Evolutionary conservation across 2,329 filamentous ascomycete species (phyloP), one percentile per base, ranked within the genome.

Genomic region (Huntiella moniliformis): DNA sequence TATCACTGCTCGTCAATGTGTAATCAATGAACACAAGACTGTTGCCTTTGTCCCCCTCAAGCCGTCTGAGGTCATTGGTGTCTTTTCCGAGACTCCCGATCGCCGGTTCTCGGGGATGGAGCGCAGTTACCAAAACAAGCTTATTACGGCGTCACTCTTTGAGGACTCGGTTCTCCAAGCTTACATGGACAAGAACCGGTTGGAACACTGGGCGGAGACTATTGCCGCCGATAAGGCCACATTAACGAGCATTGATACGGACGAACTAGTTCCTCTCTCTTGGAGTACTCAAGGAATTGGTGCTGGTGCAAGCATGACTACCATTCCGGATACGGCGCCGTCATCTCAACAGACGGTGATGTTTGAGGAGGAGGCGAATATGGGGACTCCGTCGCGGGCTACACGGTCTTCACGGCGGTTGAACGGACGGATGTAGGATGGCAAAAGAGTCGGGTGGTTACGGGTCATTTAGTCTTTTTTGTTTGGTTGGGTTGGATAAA

Each of bases 141-240:
- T 93, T 49, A 63, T 79, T 22, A 72, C 77, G 18, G 82, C 84
- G 48, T 80, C 91, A 63, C 67, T 73, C 48, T 68, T 69, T 48
- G 86, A 94, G 61, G 81, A 88, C 56, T 68, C 71, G 50, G 57
- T 71, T 8, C 66, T 95, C 35, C 63, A 67, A 44, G 67, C 69
- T 43, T 75, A 75, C 56, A 67, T 91, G 15, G 72, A 80, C 47
- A 77, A 77, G 58, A 69, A 75, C 49, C 70, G 77, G 34, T 68
- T 94, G 8, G 73, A 76, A 5, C 69, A 79, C 47, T 93, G 87
- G 82, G 60, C 65, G 13, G 57, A 53, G 7, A 59, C 59, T 10
- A 59, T 61, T 5, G 58, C 62, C 16, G 59, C 64, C 28, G 57
- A 57, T 18, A 65, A 63, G 13, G 57, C 61, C 38, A 50, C 53